These are phyloP conservation scores for Neurospora sp. DNA, from an alignment of 495 filamentous ascomycete species.

Conservation along the genomic window DNA sequence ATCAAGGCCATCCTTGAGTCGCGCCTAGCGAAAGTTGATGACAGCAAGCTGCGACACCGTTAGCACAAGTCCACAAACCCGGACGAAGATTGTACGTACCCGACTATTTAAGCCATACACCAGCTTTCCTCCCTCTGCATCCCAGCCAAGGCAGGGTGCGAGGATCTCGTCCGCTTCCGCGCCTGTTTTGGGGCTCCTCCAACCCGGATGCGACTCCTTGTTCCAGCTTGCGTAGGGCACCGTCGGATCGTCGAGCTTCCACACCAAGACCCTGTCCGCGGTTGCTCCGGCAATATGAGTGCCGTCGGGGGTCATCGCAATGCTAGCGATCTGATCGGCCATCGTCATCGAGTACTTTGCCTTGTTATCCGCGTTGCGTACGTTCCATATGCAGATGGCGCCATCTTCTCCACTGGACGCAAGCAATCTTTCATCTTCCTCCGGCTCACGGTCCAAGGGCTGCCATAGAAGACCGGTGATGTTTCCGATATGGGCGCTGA, in stretches of 20 bases:
- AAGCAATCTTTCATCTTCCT: constrained; percentile 38
- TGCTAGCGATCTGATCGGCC: constrained; percentile 35
- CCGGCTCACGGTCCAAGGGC: constrained; percentile 25
- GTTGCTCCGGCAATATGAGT: constrained; percentile 60
- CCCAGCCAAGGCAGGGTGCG: constrained; percentile 59
- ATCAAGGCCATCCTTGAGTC: not conserved
- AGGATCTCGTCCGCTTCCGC: constrained; percentile 35
- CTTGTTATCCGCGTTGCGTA: constrained; percentile 43
- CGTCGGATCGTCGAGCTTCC: constrained; percentile 58
- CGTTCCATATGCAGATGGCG: constrained; percentile 60
- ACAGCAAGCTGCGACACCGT: constrained; percentile 31
- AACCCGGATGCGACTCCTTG: constrained; percentile 34
- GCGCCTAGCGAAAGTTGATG: constrained; percentile 33
- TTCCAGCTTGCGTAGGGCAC: constrained; percentile 58
- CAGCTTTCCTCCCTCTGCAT: constrained; percentile 62
- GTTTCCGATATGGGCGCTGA: constrained; percentile 38
- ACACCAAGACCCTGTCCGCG: constrained; percentile 54
- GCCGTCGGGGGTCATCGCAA: constrained; percentile 65
- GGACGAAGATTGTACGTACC: constrained; percentile 36
- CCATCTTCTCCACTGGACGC: constrained; percentile 50
- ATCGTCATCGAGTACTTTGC: constrained; percentile 49
- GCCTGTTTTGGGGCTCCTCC: constrained; percentile 39
- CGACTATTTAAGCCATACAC: constrained; percentile 61
- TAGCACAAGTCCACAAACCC: constrained; percentile 1
- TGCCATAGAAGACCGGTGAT: constrained; percentile 44